Percentiles rank a stretch among this genome's conserved stretches.
Evolutionary conservation across 2,329 filamentous ascomycete species (phyloP).

Genomic region (Rosellinia necatrix): DNA sequence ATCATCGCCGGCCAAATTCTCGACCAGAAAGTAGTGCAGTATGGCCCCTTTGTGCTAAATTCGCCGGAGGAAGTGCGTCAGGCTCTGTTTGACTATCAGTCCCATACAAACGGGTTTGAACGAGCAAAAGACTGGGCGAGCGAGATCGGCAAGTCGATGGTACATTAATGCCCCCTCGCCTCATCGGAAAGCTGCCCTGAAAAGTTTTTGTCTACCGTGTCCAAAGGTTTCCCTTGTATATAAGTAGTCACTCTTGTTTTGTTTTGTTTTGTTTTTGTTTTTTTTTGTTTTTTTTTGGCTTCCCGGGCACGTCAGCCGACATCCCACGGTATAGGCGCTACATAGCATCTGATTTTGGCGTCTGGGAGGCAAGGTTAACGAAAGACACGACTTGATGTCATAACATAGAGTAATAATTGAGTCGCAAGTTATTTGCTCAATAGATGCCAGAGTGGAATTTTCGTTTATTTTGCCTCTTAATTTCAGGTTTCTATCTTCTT

Average conservation of each 20-base stretch:
- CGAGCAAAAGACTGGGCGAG: conserved; percentile 71
- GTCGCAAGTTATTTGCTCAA: conserved; percentile 1
- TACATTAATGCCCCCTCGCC: conserved; percentile 24
- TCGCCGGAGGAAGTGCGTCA: conserved; percentile 67
- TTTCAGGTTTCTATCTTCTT: not conserved
- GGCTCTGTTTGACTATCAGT: conserved; percentile 69
- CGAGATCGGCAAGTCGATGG: conserved; percentile 51
- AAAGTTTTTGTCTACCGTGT: not conserved
- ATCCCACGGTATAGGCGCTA: conserved; percentile 3
- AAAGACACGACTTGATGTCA: conserved; percentile 13
- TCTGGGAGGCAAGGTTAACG: not conserved
- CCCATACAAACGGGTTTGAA: conserved; percentile 70
- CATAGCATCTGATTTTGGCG: conserved; percentile 20
- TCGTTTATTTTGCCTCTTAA: not conserved
- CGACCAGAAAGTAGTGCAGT: conserved; percentile 72
- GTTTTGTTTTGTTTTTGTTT: too few relatives aligned
- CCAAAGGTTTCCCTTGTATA: conserved; percentile 9
- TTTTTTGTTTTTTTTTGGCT: too few relatives aligned
- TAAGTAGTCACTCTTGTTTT: too few relatives aligned
- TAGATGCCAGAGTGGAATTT: not conserved
- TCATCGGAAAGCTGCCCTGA: not conserved
- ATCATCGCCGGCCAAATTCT: conserved; percentile 72
- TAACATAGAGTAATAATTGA: conserved; percentile 15
- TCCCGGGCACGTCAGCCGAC: conserved; percentile 6
- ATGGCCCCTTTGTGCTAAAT: conserved; percentile 71